phyloP scores from a whole-genome alignment of 106 monocot genomes.

The Amphibolis antarctica region DNA sequence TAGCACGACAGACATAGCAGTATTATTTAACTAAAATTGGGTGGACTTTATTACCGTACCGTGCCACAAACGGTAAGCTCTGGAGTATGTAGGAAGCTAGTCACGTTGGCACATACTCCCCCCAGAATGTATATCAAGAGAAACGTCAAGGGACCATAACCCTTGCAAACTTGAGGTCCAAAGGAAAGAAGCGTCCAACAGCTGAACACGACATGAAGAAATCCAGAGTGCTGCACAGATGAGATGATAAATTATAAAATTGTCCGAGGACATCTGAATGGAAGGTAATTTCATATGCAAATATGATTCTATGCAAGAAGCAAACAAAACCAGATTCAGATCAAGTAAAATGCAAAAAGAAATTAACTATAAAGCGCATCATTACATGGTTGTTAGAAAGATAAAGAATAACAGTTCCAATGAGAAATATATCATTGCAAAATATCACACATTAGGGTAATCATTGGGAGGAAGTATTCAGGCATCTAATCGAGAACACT shows the following conservation, averaged over 20 bases:
- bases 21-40: not conserved
- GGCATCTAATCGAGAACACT: too few relatives aligned
- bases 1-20: not conserved
- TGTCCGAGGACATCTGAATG: not conserved
- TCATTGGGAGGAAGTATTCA: too few relatives aligned
- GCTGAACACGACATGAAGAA: slow-evolving; percentile 62
- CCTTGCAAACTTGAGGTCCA: slow-evolving; percentile 61
- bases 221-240: slow-evolving; percentile 64
- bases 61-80: slow-evolving; percentile 78
- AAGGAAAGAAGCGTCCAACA: slow-evolving; percentile 61
- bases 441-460: too few relatives aligned
- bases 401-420: too few relatives aligned
- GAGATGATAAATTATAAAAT: not conserved
- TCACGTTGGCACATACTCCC: slow-evolving; percentile 67
- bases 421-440: too few relatives aligned
- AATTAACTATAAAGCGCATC: too few relatives aligned
- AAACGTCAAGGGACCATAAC: slow-evolving; percentile 66
- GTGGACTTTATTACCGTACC: slow-evolving; percentile 34
- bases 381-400: too few relatives aligned
- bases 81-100: slow-evolving; percentile 66
- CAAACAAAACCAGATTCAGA: too few relatives aligned
- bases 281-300: not conserved
- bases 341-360: too few relatives aligned
- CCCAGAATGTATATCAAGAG: slow-evolving; percentile 71
- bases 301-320: not conserved